Evolutionary conservation across 306 rosid species (phyloP), one percentile per base, ranked within the genome.

Genomic region (Senna siamea): DNA sequence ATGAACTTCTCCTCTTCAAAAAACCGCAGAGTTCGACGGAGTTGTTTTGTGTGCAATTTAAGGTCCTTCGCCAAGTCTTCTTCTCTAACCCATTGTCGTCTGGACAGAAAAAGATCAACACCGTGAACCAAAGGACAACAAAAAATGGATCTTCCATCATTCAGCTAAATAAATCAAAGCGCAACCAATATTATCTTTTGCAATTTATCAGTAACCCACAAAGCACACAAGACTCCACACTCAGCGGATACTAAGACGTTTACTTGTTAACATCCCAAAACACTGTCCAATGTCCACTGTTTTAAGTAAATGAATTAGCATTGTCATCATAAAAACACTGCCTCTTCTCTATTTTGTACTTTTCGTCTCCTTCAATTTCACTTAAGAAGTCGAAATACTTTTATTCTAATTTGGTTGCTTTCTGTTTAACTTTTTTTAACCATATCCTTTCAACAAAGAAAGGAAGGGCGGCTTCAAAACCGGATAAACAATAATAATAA

Each of bases 31-130:
- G 92, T 90, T 70, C 96, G 90, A 48, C 96, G 98, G 69, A 94
- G 94, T 68, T 90, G 98, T 85, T 95, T 92, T 0, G 97, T 75
- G 78, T 95, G 99, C 74, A 95, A 78, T 74, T 92, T 90, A 74
- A 92, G 91, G 80, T 92, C 96, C 92, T 95, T 95, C 57, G 97
- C 98, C 82, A 95, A 88, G 84, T 95, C 98, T 76, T 95, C 97
- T 82, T 92, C 98, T 19, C 97, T 85, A 46, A 95, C 97, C 99
- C 99, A 95, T 85, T 92, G 98, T 12, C 96, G 93, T 71, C 99
- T 92, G 62, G 37, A 54, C 9, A 52, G 52, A 79, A 63, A 28
- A 20, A 40, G 6, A 37, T 5, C 63, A 56, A 41, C 20, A 51
- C 64, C 63, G 40, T 53, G 41, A 65, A 57, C 71, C 70, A 69